These are phyloP conservation scores for Emericellopsis atlantica DNA, from an alignment of 2,329 filamentous ascomycete genomes.

Conservation along the genomic window DNA sequence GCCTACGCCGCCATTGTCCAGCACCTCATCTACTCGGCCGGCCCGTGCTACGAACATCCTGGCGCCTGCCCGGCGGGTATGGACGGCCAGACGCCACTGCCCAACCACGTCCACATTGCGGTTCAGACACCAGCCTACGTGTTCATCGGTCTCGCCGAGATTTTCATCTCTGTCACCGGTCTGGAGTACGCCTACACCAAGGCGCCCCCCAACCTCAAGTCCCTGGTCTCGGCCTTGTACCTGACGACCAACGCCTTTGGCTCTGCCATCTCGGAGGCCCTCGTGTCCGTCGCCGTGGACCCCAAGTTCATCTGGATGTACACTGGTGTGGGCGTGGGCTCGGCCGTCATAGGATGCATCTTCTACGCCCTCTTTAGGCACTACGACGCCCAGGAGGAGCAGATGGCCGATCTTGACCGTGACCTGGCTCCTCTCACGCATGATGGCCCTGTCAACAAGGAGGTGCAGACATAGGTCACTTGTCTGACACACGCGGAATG, in stretches of 20 bases:
- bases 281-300: conserved; percentile 47
- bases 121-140: conserved; percentile 41
- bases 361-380: conserved; percentile 35
- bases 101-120: conserved; percentile 38
- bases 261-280: conserved; percentile 45
- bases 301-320: conserved; percentile 59
- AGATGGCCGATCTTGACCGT: conserved; percentile 25
- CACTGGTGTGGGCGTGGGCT: conserved; percentile 36
- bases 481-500: no score
- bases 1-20: conserved; percentile 47
- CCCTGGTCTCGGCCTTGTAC: conserved; percentile 45
- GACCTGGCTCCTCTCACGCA: no score
- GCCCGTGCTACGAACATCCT: conserved; percentile 35
- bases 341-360: conserved; percentile 31
- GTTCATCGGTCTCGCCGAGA: conserved; percentile 45
- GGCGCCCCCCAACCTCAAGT: conserved; percentile 57
- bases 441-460: no score
- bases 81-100: conserved; percentile 16
- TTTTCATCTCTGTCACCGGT: conserved; percentile 54
- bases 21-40: conserved; percentile 42
- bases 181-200: conserved; percentile 66
- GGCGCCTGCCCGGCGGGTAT: conserved; percentile 20
- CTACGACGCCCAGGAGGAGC: conserved; percentile 22
- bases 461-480: no score
- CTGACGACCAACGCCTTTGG: conserved; percentile 47